Evolutionary conservation across 148 eudicot species (phyloP).

Genomic region (Hydrangea macrophylla): DNA sequence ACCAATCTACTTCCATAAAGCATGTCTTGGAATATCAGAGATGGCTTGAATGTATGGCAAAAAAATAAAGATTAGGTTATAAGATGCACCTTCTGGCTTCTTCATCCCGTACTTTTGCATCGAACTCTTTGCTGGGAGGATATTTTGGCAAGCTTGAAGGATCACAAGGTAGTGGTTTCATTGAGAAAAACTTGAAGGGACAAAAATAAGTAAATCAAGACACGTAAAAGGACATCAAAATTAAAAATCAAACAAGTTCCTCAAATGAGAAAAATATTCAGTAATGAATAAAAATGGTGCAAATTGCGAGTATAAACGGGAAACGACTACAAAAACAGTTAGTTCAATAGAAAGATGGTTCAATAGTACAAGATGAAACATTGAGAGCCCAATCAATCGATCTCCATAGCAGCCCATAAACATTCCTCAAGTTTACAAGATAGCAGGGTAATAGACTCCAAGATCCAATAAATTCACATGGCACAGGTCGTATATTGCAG

Average conservation of each 20-base stretch:
- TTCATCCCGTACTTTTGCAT: slow-evolving; percentile 85
- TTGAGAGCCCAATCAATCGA: not conserved
- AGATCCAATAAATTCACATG: not conserved
- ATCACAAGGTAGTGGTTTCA: slow-evolving; percentile 83
- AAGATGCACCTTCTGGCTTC: slow-evolving; percentile 74
- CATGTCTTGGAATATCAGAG: slow-evolving; percentile 8
- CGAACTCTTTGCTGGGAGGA: slow-evolving; percentile 90
- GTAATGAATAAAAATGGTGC: not conserved
- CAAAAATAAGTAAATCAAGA: not conserved
- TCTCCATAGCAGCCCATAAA: not conserved
- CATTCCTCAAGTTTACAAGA: not conserved
- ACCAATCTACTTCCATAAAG: not conserved
- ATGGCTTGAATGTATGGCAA: not conserved
- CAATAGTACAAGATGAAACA: not conserved
- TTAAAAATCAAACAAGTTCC: slow-evolving; percentile 5
- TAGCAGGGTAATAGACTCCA: not conserved
- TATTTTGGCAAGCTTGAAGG: slow-evolving; percentile 83
- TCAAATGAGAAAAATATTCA: not conserved
- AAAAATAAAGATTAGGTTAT: slow-evolving; percentile 3
- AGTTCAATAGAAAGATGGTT: not conserved
- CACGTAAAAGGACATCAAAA: slow-evolving; percentile 3
- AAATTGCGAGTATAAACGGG: not conserved
- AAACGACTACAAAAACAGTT: not conserved
- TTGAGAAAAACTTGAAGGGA: slow-evolving; percentile 60
- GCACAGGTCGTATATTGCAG: not conserved